These are phyloP conservation scores for Diaporthe vexans DNA, from an alignment of 2,329 filamentous ascomycete species.

Conservation along the genomic window DNA sequence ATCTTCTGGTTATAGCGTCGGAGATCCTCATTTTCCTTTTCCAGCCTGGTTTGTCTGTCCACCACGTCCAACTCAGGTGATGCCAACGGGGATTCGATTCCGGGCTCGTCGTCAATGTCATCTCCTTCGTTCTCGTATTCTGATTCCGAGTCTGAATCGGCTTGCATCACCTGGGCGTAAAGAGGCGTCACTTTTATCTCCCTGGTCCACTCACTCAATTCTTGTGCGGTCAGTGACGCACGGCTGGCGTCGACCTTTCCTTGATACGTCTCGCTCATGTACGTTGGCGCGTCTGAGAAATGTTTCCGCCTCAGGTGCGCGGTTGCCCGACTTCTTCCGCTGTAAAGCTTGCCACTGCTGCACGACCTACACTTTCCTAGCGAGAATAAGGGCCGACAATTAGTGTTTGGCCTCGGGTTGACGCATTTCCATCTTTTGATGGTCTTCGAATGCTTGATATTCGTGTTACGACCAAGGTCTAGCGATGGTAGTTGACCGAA, in stretches of 20 bases:
- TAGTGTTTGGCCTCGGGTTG: background rate
- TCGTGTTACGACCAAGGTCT: background rate
- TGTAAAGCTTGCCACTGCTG: constrained; percentile 9
- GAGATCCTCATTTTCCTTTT: background rate
- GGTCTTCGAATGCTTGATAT: background rate
- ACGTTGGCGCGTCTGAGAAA: background rate
- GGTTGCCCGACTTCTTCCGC: background rate
- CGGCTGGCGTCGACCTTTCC: background rate
- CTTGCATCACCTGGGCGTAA: constrained; percentile 2
- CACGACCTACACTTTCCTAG: background rate
- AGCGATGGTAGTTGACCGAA: background rate
- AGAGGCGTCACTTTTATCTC: background rate
- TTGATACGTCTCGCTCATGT: background rate
- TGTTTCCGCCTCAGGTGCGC: constrained; percentile 4
- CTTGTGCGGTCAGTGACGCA: no score
- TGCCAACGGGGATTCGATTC: background rate
- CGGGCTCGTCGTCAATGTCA: background rate
- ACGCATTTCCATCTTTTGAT: constrained; percentile 24
- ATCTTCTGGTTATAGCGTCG: background rate
- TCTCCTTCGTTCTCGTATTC: background rate
- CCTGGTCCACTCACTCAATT: background rate
- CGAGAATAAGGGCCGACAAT: background rate
- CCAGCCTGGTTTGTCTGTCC: background rate
- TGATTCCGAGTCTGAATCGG: background rate
- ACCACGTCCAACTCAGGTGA: no score